Base-by-base conservation (phyloP, 1,139 yeast species). In the Kodamaea plutei region DNA sequence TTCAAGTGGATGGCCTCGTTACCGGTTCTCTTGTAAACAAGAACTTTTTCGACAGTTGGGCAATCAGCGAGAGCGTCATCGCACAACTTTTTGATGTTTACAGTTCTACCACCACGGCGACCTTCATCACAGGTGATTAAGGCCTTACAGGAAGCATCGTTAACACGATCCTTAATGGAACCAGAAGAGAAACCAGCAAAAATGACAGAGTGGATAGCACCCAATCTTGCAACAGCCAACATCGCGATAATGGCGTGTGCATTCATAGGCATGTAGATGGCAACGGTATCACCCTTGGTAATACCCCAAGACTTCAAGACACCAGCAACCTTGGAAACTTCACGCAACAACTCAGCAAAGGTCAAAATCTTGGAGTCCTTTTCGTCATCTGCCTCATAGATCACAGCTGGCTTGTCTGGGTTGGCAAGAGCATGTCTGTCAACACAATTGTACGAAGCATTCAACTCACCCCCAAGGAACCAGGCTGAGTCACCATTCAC, bases 141-240 rank as follows among this genome's bases (percentile, higher is more conserved):
- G 33, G 89, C 93, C 64, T 80, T 83, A 52, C 91, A 84, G 43
- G 75, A 69, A 30, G 97, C 96, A 59, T 91, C 95, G 44, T 73
- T 74, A 48, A 88, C 84, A 63, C 97, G 83, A 64, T 91, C 97
- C 51, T 74, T 76, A 54, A 91, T 78, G 20, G 96, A 88, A 38
- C 96, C 96, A 21, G 96, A 81, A 18, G 95, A 83, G 68, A 91
- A 91, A 25, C 98, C 98, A 35, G 97, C 97, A 61, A 91, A 91
- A 45, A 91, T 82, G 31, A 91, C 97, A 8, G 97, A 84, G 66
- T 91, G 98, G 46, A 88, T 71, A 30, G 98, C 98, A 61, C 98
- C 98, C 43, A 91, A 66, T 66, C 98, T 82, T 29, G 85, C 89
- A 50, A 88, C 84, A 32, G 98, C 96, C 53, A 91, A 73, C 84